Base-by-base conservation (phyloP, 805 yeast species). In the Pichia occidentalis region DNA sequence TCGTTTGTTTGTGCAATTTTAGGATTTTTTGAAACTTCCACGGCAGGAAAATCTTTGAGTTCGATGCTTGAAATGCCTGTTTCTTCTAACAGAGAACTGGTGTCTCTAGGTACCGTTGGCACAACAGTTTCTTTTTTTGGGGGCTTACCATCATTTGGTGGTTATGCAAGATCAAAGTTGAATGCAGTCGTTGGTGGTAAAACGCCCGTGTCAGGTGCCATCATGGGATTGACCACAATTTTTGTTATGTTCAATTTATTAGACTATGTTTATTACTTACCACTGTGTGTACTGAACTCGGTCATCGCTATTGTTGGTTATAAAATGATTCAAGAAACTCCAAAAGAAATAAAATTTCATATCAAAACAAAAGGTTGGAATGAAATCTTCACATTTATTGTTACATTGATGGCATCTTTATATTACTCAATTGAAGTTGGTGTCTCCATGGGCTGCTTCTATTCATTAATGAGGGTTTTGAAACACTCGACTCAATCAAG, bases 11-110 rank as follows among this genome's bases (percentile, higher is more conserved):
- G 85, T 44, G 94, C 96, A 0, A 73, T 86, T 53, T 63, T 90
- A 25, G 97, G 97, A 0, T 86, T 90, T 54, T 84, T 90, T 50
- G 97, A 90, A 57, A 80, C 95, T 7, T 84, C 96, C 1, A 87
- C 95, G 0, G 96, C 97, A 1, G 83, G 88, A 14, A 85, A 92
- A 57, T 74, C 95, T 0, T 63, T 92, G 20, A 92, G 94, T 1
- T 71, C 88, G 1, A 66, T 71, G n/a, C 77, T 75, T 45, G 81
- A 84, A 45, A 54, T 73, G 24, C 80, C 85, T 0, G 73, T 87
- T 9, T 84, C 95, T 0, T 75, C 94, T 13, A 88, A 92, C 57
- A 72, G 97, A 43, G 98, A 90, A 56, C 63, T 90, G 29, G 88
- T 92, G 4, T 97, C 97, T 0, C 64, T 90, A 22, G 97, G 98